phyloP scores from a whole-genome alignment of 2,329 filamentous ascomycete genomes.

The Gliomastix tumulicola region DNA sequence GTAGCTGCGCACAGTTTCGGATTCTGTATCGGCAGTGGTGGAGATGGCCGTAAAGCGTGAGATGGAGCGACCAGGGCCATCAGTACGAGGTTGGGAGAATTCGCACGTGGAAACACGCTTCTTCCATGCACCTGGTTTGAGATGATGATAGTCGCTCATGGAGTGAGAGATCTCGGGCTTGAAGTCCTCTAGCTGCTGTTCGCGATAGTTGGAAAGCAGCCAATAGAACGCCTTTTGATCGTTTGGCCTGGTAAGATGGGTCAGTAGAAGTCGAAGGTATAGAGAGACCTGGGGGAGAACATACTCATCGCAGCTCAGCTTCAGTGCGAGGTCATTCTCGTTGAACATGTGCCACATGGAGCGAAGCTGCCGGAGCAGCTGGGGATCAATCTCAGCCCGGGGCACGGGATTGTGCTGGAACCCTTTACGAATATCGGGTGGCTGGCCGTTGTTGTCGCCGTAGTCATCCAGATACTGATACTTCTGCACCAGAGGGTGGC shows the following conservation, averaged over 20 bases:
- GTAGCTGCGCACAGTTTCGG: conserved; percentile 57
- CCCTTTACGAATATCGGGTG: conserved; percentile 52
- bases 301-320: conserved; percentile 59
- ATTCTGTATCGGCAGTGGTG: conserved; percentile 45
- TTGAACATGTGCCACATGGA: conserved; percentile 86
- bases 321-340: conserved; percentile 63
- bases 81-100: conserved; percentile 40
- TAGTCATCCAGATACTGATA: conserved; percentile 71
- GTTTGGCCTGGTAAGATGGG: conserved; percentile 52
- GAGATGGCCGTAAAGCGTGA: conserved; percentile 62
- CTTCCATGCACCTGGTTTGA: conserved; percentile 50
- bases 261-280: neutral
- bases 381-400: conserved; percentile 65
- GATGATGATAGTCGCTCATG: conserved; percentile 84
- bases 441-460: conserved; percentile 45
- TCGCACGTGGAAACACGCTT: conserved; percentile 56
- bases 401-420: conserved; percentile 51
- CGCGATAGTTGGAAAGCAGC: conserved; percentile 72
- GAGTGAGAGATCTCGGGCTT: conserved; percentile 75
- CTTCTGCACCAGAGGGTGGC: conserved; percentile 77
- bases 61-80: conserved; percentile 43
- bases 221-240: conserved; percentile 93
- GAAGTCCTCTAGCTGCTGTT: conserved; percentile 83
- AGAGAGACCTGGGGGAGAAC: conserved; percentile 18
- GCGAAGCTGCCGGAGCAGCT: conserved; percentile 77